A percentile compares a stretch with the other conserved stretches of the same genome.
Evolutionary conservation across 169 alveolate species (phyloP).

Genomic region (Plasmodium sp.): DNA sequence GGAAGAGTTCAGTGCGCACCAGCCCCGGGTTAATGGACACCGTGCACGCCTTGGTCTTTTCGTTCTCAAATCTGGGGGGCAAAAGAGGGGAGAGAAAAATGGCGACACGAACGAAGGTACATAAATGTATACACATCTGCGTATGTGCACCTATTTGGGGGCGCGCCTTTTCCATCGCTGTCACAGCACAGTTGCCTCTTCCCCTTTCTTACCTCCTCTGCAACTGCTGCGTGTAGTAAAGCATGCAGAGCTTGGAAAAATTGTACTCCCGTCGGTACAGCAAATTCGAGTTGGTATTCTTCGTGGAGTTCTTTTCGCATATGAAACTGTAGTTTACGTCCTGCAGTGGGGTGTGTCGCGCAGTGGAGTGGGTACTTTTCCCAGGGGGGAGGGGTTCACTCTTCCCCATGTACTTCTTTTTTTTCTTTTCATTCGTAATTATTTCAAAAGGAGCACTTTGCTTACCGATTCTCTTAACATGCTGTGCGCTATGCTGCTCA

Average conservation of each 20-base stretch:
- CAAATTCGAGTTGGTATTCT: slow-evolving; percentile 5
- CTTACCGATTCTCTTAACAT: slow-evolving; percentile 29
- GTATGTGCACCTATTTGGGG: neutral
- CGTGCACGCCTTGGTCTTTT: slow-evolving; percentile 55
- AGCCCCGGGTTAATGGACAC: slow-evolving; percentile 68
- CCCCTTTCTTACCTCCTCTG: slow-evolving; percentile 29
- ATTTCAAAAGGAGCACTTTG: neutral
- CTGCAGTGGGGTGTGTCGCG: slow-evolving; percentile 7
- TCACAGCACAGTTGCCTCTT: neutral
- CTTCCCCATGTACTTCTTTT: neutral
- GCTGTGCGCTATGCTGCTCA: slow-evolving; percentile 60
- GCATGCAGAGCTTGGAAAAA: slow-evolving; percentile 70
- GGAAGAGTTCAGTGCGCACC: slow-evolving; percentile 34
- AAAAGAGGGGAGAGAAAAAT: too few relatives aligned
- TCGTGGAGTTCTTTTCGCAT: neutral
- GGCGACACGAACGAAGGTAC: neutral
- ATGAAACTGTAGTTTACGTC: slow-evolving; percentile 32
- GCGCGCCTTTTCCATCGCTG: neutral
- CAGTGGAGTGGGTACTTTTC: neutral
- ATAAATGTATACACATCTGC: neutral
- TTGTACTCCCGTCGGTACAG: slow-evolving; percentile 48
- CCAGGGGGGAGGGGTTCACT: neutral
- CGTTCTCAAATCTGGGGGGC: slow-evolving; percentile 28
- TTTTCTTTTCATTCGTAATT: neutral
- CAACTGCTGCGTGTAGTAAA: slow-evolving; percentile 48